Percentiles rank a stretch among this genome's conserved stretches.
phyloP scores from a whole-genome alignment of 2,329 filamentous ascomycete genomes.

The Mycosphaerella arachidis region DNA sequence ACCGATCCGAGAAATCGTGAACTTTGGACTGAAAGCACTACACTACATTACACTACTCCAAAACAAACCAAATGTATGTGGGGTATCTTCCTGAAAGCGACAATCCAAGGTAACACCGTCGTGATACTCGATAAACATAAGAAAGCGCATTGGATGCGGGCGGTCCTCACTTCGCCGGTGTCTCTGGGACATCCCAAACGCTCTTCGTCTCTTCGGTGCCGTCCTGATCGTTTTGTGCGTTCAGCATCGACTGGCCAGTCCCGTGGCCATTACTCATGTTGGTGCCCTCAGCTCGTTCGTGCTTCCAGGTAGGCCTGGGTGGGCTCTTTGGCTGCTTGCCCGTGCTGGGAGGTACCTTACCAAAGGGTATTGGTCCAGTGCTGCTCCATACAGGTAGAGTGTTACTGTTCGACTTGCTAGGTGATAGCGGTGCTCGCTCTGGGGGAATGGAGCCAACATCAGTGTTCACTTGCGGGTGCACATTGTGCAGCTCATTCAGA shows the following conservation, averaged over 20 bases:
- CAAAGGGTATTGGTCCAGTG: slow-evolving; percentile 33
- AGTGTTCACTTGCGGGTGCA: not conserved
- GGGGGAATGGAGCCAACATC: not conserved
- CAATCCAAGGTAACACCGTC: not conserved
- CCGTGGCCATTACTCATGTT: not conserved
- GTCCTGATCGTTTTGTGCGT: not conserved
- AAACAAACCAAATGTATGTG: not conserved
- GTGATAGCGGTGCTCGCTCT: not conserved
- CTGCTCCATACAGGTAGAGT: slow-evolving; percentile 28
- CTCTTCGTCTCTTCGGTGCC: slow-evolving; percentile 17
- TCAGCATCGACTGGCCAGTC: not conserved
- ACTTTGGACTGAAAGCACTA: too few relatives aligned
- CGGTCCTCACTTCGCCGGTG: slow-evolving; percentile 29
- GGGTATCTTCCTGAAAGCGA: not conserved
- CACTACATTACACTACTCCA: too few relatives aligned
- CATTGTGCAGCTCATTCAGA: not conserved
- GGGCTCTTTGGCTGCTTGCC: not conserved
- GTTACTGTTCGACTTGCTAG: not conserved
- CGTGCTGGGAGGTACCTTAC: slow-evolving; percentile 8
- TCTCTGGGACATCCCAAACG: slow-evolving; percentile 47
- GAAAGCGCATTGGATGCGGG: not conserved
- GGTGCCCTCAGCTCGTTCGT: not conserved
- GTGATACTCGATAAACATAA: not conserved
- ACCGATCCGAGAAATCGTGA: too few relatives aligned
- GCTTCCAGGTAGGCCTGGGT: not conserved